These are phyloP conservation scores for Prinsepia uniflora DNA, from an alignment of 306 rosid species.

Conservation along the genomic window DNA sequence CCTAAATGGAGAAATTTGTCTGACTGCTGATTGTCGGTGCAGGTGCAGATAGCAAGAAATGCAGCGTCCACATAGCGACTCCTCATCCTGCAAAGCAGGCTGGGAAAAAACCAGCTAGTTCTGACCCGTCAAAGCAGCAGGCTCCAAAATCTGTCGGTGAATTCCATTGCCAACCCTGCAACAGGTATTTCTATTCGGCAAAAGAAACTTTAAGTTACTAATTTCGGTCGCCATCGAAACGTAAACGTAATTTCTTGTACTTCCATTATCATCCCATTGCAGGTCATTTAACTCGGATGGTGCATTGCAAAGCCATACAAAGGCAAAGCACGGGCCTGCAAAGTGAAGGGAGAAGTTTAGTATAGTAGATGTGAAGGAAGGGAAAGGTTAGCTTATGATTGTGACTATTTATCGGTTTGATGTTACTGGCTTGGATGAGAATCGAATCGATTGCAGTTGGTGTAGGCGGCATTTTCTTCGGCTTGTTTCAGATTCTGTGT, in stretches of 20 bases:
- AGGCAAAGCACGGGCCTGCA: conserved; percentile 57
- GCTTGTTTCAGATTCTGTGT: background rate
- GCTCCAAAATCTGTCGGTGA: conserved; percentile 41
- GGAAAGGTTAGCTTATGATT: background rate
- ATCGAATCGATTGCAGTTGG: background rate
- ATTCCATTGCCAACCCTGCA: conserved; percentile 54
- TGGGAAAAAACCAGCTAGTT: conserved; percentile 32
- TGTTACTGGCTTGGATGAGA: background rate
- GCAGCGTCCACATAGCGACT: conserved; percentile 48
- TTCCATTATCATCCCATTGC: conserved; percentile 6
- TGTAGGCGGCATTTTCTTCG: background rate
- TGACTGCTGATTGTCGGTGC: conserved; percentile 6
- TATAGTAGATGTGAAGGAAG: no score
- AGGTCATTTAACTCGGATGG: conserved; percentile 61
- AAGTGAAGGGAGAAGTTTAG: conserved; percentile 22
- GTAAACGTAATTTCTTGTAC: background rate
- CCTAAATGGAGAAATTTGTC: background rate
- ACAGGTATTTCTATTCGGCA: conserved; percentile 30
- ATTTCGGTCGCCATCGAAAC: background rate
- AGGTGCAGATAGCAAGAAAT: conserved; percentile 48
- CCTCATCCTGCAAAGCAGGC: conserved; percentile 66
- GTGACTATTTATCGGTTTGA: background rate
- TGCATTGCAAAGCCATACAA: conserved; percentile 57
- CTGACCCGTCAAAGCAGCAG: conserved; percentile 37
- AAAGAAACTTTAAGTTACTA: background rate